Conservation (phyloP, 345 rosid species). For the Linum trigynum region DNA sequence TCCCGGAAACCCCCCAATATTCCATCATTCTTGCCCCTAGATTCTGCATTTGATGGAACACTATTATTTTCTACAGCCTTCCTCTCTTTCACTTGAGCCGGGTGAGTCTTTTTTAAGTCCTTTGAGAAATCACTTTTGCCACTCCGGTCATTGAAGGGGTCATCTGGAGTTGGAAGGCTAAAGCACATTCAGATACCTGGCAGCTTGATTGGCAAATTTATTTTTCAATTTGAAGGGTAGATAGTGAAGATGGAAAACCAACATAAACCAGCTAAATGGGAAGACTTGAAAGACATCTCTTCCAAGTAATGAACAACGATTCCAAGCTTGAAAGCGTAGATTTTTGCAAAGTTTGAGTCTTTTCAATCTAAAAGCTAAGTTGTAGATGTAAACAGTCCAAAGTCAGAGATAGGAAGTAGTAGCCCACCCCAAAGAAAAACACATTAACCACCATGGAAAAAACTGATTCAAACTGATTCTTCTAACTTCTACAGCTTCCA, state of each 20-base stretch:
- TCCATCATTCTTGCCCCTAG: conserved; percentile 2
- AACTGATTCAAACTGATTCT: background rate
- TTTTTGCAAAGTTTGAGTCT: background rate
- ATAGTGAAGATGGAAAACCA: background rate
- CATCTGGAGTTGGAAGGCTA: conserved; percentile 69
- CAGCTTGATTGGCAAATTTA: conserved; percentile 5
- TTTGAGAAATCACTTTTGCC: conserved; percentile 27
- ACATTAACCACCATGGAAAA: background rate
- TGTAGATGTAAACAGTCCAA: background rate
- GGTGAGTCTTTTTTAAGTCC: conserved; percentile 17
- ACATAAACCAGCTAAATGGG: background rate
- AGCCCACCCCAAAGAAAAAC: background rate
- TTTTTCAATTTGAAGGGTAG: background rate
- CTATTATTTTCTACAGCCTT: conserved; percentile 12
- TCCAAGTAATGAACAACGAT: background rate
- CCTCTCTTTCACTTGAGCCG: conserved; percentile 13
- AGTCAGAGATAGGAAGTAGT: background rate
- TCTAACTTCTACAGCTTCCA: background rate
- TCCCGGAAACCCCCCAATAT: conserved; percentile 10
- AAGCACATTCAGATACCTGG: conserved; percentile 57
- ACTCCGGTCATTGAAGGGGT: conserved; percentile 63
- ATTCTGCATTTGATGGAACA: conserved; percentile 11
- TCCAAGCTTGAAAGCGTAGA: background rate
- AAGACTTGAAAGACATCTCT: background rate
- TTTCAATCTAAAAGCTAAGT: background rate